These are phyloP conservation scores for Paraleonurus japonicus DNA, from an alignment of 257 asterid species.

Conservation along the genomic window DNA sequence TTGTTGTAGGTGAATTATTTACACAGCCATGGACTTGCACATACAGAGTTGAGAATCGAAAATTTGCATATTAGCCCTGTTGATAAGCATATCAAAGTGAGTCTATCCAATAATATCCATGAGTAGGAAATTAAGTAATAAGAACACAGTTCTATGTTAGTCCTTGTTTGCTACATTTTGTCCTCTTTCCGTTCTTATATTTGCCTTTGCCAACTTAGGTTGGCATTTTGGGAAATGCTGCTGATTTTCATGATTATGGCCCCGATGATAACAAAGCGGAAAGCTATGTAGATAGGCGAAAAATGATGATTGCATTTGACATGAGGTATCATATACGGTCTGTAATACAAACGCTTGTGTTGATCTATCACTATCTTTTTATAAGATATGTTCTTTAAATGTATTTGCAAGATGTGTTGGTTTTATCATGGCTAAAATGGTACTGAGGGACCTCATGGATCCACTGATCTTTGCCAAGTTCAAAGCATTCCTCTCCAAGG, in stretches of 20 bases:
- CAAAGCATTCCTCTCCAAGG: slow-evolving; percentile 92
- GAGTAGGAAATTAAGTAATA: slow-evolving; percentile 18
- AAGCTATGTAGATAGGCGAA: slow-evolving; percentile 55
- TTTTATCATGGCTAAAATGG: slow-evolving; percentile 94
- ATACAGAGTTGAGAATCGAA: slow-evolving; percentile 89
- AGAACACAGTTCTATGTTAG: background rate
- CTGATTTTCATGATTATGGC: slow-evolving; percentile 60
- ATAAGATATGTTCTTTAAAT: slow-evolving; percentile 17
- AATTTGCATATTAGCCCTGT: slow-evolving; percentile 88
- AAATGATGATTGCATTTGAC: slow-evolving; percentile 96
- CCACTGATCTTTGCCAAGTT: slow-evolving; percentile 70
- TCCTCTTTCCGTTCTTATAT: slow-evolving; percentile 9
- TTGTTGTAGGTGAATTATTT: slow-evolving; percentile 82
- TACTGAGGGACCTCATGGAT: slow-evolving; percentile 93
- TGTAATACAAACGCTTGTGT: slow-evolving; percentile 11
- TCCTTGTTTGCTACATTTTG: slow-evolving; percentile 4
- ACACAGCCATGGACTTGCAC: slow-evolving; percentile 97
- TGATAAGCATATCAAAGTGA: slow-evolving; percentile 88
- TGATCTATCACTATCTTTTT: slow-evolving; percentile 16
- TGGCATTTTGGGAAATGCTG: slow-evolving; percentile 93
- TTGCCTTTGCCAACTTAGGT: slow-evolving; percentile 50
- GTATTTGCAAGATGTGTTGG: slow-evolving; percentile 74
- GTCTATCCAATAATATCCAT: slow-evolving; percentile 27
- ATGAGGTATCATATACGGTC: slow-evolving; percentile 61
- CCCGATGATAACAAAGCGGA: slow-evolving; percentile 46